These are phyloP conservation scores for Fusarium sp. DNA, from an alignment of 2,329 filamentous ascomycete species.

Conservation along the genomic window DNA sequence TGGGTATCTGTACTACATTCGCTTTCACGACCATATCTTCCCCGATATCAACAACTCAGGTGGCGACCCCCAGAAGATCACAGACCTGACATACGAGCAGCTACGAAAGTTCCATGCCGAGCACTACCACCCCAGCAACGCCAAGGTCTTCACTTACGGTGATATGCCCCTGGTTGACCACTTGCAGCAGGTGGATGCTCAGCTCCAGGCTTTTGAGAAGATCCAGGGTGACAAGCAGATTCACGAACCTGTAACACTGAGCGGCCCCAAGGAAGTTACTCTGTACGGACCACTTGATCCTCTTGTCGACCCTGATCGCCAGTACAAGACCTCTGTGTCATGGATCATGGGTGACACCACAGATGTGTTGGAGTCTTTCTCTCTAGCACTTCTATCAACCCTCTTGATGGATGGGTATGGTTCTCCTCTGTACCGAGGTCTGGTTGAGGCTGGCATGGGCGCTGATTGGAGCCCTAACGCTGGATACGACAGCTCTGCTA, in stretches of 20 bases:
- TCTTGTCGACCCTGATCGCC: conserved; percentile 83
- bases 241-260: conserved; percentile 78
- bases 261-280: conserved; percentile 73
- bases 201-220: conserved; percentile 77
- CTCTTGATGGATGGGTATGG: conserved; percentile 94
- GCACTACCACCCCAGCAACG: conserved; percentile 97
- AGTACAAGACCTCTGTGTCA: conserved; percentile 92
- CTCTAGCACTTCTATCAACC: conserved; percentile 81
- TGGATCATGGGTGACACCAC: conserved; percentile 89
- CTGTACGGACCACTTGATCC: conserved; percentile 87
- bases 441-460: conserved; percentile 90
- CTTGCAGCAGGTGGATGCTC: conserved; percentile 78
- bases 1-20: conserved; percentile 94
- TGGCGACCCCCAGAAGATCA: conserved; percentile 95
- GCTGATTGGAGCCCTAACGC: conserved; percentile 96
- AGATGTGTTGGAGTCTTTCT: conserved; percentile 88
- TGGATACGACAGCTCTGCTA: conserved; percentile 84
- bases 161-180: conserved; percentile 89
- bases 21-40: conserved; percentile 93
- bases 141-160: conserved; percentile 94
- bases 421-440: conserved; percentile 86
- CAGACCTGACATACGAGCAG: conserved; percentile 91
- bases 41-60: conserved; percentile 96
- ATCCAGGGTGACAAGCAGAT: conserved; percentile 76
- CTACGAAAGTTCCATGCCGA: conserved; percentile 87